These are phyloP conservation scores for Jimgerdemannia flammicorona DNA, from an alignment of 192 early-diverging fungal genomes.

Conservation along the genomic window DNA sequence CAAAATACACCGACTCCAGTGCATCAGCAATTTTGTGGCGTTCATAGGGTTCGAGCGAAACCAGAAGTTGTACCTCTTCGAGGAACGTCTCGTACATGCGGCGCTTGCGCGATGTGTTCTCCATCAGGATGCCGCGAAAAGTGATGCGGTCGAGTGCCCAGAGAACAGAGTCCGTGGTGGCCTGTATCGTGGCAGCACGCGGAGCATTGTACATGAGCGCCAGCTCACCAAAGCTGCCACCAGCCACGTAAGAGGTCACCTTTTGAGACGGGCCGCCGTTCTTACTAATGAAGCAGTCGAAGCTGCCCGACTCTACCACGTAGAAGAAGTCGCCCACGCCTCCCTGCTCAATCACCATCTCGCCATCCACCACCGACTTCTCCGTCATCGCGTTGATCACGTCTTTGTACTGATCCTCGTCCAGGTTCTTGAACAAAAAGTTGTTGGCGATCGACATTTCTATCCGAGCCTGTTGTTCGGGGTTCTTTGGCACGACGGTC, in stretches of 20 bases:
- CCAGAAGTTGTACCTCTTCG: slow-evolving; percentile 86
- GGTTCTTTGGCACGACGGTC: slow-evolving; percentile 84
- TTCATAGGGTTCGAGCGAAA: slow-evolving; percentile 92
- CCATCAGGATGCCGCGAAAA: slow-evolving; percentile 97
- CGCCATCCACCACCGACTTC: slow-evolving; percentile 64
- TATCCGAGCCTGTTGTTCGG: slow-evolving; percentile 82
- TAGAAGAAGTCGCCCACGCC: slow-evolving; percentile 98
- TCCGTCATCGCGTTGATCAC: slow-evolving; percentile 97
- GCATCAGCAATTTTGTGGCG: slow-evolving; percentile 99
- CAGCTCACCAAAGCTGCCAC: slow-evolving; percentile 96
- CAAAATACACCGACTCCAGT: slow-evolving; percentile 87
- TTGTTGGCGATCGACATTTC: slow-evolving; percentile 77
- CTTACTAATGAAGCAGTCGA: slow-evolving; percentile 87
- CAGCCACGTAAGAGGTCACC: slow-evolving; percentile 75
- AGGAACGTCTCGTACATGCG: slow-evolving; percentile 96
- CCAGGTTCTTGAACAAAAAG: slow-evolving; percentile 91
- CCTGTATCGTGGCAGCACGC: slow-evolving; percentile 91
- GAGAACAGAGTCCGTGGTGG: slow-evolving; percentile 78
- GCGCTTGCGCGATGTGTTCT: slow-evolving; percentile 92
- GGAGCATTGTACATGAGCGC: slow-evolving; percentile 99
- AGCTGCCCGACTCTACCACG: slow-evolving; percentile 89
- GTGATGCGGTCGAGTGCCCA: slow-evolving; percentile 99
- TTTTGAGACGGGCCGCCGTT: slow-evolving; percentile 60
- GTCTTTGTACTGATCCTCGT: slow-evolving; percentile 93
- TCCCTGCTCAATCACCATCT: slow-evolving; percentile 89